Evolutionary conservation across 208 protist genomes (phyloP).

Genomic region (Trypanosoma congolense): DNA sequence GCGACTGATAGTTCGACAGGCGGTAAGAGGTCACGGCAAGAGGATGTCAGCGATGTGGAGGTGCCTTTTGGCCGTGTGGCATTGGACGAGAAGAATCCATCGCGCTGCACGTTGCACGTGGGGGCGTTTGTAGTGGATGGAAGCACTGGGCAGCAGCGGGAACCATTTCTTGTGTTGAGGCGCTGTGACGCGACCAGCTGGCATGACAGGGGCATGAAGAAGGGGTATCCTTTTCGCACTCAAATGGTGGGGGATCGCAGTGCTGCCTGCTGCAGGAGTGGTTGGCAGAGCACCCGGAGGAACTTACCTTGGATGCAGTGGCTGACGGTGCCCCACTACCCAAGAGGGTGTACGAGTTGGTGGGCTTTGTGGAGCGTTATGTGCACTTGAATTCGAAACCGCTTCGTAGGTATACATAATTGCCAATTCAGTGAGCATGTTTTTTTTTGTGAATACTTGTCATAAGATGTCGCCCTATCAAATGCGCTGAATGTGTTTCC

Average conservation of each 20-base stretch:
- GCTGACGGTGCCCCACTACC: neutral
- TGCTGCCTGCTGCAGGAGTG: slow-evolving; percentile 35
- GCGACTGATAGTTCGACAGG: neutral
- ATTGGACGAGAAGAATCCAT: slow-evolving; percentile 36
- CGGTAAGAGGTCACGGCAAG: slow-evolving; percentile 2
- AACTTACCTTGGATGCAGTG: slow-evolving; percentile 35
- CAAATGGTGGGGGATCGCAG: neutral
- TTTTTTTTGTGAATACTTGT: too few species aligned
- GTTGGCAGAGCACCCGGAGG: slow-evolving; percentile 46
- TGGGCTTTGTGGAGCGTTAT: slow-evolving; percentile 55
- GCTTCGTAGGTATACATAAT: slow-evolving; percentile 24
- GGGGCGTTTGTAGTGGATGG: slow-evolving; percentile 53
- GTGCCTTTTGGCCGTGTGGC: slow-evolving; percentile 52
- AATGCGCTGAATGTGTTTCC: too few species aligned
- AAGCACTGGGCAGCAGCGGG: slow-evolving; percentile 22
- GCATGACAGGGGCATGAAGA: neutral
- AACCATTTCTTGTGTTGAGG: slow-evolving; percentile 44
- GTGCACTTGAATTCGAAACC: slow-evolving; percentile 75
- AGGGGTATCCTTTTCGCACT: neutral
- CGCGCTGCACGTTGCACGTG: slow-evolving; percentile 56
- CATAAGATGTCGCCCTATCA: too few species aligned
- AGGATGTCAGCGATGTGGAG: slow-evolving; percentile 5
- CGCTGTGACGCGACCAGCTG: slow-evolving; percentile 1
- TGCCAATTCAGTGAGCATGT: too few species aligned
- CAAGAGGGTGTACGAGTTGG: slow-evolving; percentile 59